Percentiles rank a stretch among this genome's conserved stretches.
Conservation (phyloP, 306 rosid genomes). For the Phaseolus lunatus region DNA sequence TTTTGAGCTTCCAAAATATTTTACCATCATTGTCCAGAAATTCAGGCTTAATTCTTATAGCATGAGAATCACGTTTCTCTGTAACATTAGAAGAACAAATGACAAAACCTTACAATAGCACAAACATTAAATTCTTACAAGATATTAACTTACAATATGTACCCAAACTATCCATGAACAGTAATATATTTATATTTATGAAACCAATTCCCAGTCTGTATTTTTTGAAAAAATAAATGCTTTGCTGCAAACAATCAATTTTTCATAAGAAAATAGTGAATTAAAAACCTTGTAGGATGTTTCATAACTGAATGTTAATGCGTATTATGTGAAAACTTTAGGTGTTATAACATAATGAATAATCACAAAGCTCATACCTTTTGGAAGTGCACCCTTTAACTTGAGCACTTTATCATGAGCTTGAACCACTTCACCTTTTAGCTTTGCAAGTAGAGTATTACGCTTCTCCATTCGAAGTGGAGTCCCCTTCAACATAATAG, state of each 20-base stretch:
- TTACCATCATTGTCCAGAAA: slow-evolving; percentile 41
- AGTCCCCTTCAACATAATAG: slow-evolving; percentile 41
- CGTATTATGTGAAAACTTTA: not conserved
- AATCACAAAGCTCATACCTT: slow-evolving; percentile 55
- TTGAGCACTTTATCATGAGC: slow-evolving; percentile 64
- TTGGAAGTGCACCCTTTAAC: slow-evolving; percentile 50
- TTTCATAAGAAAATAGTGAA: not conserved
- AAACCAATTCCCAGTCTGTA: not conserved
- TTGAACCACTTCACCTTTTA: slow-evolving; percentile 61
- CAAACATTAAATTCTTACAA: slow-evolving; percentile 14
- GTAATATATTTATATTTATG: not conserved
- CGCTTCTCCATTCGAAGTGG: slow-evolving; percentile 38
- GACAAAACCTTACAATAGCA: slow-evolving; percentile 1
- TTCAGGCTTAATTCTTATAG: slow-evolving; percentile 41
- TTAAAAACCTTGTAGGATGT: not conserved
- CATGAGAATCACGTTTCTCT: slow-evolving; percentile 47
- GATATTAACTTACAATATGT: not conserved
- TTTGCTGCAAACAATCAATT: slow-evolving; percentile 20
- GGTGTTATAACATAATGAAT: not conserved
- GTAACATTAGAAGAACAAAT: slow-evolving; percentile 4
- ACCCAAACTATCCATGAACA: not conserved
- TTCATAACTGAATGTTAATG: not conserved
- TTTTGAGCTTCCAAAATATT: slow-evolving; percentile 47
- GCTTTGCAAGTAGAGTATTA: slow-evolving; percentile 44
- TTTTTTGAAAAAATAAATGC: not conserved